These are phyloP conservation scores for Urostyla sp. DNA, from an alignment of 73 alveolate genomes.

Conservation along the genomic window DNA sequence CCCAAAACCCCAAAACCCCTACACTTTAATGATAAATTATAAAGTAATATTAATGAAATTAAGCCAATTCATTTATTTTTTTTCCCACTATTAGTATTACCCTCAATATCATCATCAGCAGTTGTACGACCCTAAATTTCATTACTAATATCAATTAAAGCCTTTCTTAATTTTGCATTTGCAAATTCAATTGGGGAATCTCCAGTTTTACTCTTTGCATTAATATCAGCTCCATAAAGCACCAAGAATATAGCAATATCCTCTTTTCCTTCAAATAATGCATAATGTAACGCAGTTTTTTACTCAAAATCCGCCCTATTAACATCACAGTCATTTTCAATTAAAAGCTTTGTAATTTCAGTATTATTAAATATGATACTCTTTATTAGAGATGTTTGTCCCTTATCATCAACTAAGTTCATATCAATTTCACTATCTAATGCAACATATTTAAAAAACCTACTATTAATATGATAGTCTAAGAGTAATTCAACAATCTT, in stretches of 20 bases:
- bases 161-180: slow-evolving; percentile 30
- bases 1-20: too few species aligned
- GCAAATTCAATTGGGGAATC: slow-evolving; percentile 49
- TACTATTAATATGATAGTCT: slow-evolving; percentile 49
- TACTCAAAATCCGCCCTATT: slow-evolving; percentile 21
- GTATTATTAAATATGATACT: slow-evolving; percentile 14
- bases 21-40: too few species aligned
- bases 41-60: too few species aligned
- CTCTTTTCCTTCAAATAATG: slow-evolving; percentile 46
- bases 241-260: slow-evolving; percentile 58
- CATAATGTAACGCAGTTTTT: slow-evolving; percentile 51
- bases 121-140: slow-evolving; percentile 35
- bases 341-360: slow-evolving; percentile 36
- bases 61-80: too few species aligned
- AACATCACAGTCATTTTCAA: slow-evolving; percentile 52
- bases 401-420: slow-evolving; percentile 47
- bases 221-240: slow-evolving; percentile 57
- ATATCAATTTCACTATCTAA: slow-evolving; percentile 44
- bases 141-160: slow-evolving; percentile 18
- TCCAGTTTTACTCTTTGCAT: slow-evolving; percentile 41
- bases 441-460: slow-evolving; percentile 50
- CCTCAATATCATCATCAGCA: too few species aligned
- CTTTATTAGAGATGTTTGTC: slow-evolving; percentile 49
- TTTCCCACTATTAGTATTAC: too few species aligned
- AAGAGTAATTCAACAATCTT: slow-evolving; percentile 52